Conservation (phyloP, 768 basidiomycete species). For the Leccinum pellstonianum region DNA sequence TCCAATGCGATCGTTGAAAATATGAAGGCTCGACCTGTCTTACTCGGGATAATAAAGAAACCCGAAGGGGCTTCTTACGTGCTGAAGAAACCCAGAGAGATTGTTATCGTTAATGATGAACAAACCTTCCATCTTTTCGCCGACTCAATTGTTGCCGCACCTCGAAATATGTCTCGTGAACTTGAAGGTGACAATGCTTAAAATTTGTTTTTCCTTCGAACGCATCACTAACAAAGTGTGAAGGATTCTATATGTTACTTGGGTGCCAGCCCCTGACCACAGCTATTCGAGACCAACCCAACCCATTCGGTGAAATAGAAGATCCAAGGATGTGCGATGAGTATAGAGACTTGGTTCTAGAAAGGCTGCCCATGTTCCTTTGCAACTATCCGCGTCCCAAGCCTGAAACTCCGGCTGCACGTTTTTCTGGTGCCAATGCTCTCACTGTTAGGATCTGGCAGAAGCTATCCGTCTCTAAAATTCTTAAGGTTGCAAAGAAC, state of each 20-base stretch:
- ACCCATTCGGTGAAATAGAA: constrained; percentile 47
- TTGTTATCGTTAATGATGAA: too few species aligned
- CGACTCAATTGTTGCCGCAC: too few species aligned
- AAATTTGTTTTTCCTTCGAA: too few species aligned
- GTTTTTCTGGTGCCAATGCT: constrained; percentile 39
- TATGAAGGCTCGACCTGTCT: constrained; percentile 66
- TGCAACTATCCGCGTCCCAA: constrained; percentile 73
- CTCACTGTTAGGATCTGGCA: constrained; percentile 66
- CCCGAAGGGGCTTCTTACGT: too few species aligned
- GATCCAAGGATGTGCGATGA: constrained; percentile 44
- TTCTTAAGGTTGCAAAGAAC: constrained; percentile 49
- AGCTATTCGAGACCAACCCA: constrained; percentile 72
- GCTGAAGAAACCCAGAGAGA: too few species aligned
- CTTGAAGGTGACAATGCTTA: constrained; percentile 60
- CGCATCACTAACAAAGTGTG: background rate
- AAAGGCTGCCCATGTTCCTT: constrained; percentile 82
- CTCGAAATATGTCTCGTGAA: constrained; percentile 13
- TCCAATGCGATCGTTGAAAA: constrained; percentile 46
- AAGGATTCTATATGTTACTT: constrained; percentile 69
- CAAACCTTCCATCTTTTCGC: too few species aligned
- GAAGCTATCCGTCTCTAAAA: constrained; percentile 57
- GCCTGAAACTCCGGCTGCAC: constrained; percentile 46
- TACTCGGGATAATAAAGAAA: constrained; percentile 54
- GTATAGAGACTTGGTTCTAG: constrained; percentile 58
- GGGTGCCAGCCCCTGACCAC: constrained; percentile 70